Evolutionary conservation across 2,329 filamentous ascomycete genomes (phyloP).

Genomic region (Byssothecium circinans): DNA sequence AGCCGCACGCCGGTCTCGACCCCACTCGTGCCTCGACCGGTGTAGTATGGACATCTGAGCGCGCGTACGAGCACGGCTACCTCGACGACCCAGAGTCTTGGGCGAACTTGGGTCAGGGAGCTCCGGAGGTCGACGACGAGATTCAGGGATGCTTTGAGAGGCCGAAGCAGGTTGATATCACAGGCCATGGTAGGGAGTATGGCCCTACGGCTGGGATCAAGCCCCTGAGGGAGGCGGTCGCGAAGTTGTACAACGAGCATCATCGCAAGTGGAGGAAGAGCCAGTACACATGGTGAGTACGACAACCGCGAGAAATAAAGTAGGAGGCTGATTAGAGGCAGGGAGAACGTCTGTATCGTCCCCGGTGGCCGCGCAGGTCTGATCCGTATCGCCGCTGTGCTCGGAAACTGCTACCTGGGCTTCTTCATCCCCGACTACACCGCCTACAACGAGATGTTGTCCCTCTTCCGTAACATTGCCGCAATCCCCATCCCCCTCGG

Average conservation of each 20-base stretch:
- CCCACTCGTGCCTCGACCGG: constrained; percentile 85
- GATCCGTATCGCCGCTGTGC: constrained; percentile 90
- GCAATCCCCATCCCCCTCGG: constrained; percentile 65
- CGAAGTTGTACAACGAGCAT: constrained; percentile 88
- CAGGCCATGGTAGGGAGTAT: constrained; percentile 80
- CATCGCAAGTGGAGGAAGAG: constrained; percentile 85
- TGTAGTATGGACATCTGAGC: constrained; percentile 90
- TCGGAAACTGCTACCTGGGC: constrained; percentile 88
- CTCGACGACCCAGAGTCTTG: constrained; percentile 77
- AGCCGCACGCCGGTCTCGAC: constrained; percentile 87
- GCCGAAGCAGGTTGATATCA: constrained; percentile 76
- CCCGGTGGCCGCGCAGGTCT: constrained; percentile 89
- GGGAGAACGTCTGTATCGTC: constrained; percentile 93
- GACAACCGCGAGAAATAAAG: not conserved
- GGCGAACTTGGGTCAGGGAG: constrained; percentile 94
- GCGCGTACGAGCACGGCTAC: constrained; percentile 86
- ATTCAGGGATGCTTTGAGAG: constrained; percentile 87
- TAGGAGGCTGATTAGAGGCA: not conserved
- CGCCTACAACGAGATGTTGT: constrained; percentile 97
- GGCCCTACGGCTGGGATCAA: constrained; percentile 92
- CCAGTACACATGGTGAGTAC: constrained; percentile 75
- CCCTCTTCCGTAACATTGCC: constrained; percentile 77
- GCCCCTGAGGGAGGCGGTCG: constrained; percentile 83
- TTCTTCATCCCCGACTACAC: constrained; percentile 96
- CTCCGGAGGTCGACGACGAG: constrained; percentile 90